Evolutionary conservation across 371 early-diverging fungal genomes (phyloP), one percentile per base, ranked within the genome.

Genomic region (Synchytrium microbalum): DNA sequence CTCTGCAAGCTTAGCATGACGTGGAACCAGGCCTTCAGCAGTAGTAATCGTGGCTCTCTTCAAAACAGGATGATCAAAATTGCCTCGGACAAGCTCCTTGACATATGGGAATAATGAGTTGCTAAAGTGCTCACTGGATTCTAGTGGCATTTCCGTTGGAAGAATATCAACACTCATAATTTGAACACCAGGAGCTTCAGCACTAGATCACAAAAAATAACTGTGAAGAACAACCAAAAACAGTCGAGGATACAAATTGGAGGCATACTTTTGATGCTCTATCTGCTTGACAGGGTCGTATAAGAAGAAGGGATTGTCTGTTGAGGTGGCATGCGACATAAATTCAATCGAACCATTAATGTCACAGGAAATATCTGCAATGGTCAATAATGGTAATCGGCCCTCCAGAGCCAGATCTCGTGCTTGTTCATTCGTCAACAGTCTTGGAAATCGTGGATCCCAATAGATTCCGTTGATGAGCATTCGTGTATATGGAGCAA

Each of bases 381-480:
- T 72, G 29, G 87, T 80, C 67, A 95, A 81, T 85, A 96, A 80
- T n/a, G 80, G 81, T 30, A 26, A 26, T 26, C 29, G 3, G 3
- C 33, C 33, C 25, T 19, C 33, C 33, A 23, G 76, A 61, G 69
- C 75, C 64, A 96, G 75, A n/a, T 82, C 66, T 14, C 71, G 66
- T 25, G 90, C 72, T 61, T 97, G 93, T 53, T 82, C 78, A 24
- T 81, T 89, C 23, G 93, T 93, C 71, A 98, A 66, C 58, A 96
- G 76, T 16, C 95, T 86, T n/a, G 98, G 98, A 72, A 79, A 94
- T 53, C 82, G 74, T 14, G 77, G 64, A 66, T 92, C 90, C 98
- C 98, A 98, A 74, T 92, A 98, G 54, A 92, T 91, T 16, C 97
- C 98, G 61, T 95, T 96, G 58, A 93, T 79, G n/a, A 97, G 77